Evolutionary conservation across 805 yeast genomes (phyloP).

Genomic region (Lachancea dasiensis): DNA sequence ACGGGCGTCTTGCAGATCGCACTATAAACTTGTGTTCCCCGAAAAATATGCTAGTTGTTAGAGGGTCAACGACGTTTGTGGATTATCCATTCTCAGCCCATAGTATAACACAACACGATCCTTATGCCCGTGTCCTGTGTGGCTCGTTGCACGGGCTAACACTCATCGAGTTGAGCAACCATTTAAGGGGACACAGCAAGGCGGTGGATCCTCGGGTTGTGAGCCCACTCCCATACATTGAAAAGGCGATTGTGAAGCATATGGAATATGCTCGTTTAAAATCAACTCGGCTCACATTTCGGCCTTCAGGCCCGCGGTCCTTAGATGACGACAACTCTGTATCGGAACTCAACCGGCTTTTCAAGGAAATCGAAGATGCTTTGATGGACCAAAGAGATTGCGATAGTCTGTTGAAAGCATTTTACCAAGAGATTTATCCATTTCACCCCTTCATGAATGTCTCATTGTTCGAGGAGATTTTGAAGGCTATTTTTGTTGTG

Average conservation of each 20-base stretch:
- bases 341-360: not conserved
- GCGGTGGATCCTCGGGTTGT: not conserved
- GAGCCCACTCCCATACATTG: slow-evolving; percentile 1
- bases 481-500: slow-evolving; percentile 5
- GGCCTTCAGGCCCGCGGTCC: not conserved
- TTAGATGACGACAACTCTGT: not conserved
- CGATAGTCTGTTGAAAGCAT: slow-evolving; percentile 8
- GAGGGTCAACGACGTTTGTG: not conserved
- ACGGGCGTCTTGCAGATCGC: not conserved
- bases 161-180: slow-evolving; percentile 2
- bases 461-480: slow-evolving; percentile 8
- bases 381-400: not conserved
- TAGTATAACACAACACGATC: slow-evolving; percentile 2
- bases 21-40: slow-evolving; percentile 1
- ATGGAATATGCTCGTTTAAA: slow-evolving; percentile 1
- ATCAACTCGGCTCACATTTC: not conserved
- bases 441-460: slow-evolving; percentile 21
- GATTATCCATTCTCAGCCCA: slow-evolving; percentile 6
- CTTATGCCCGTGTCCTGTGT: slow-evolving; percentile 2
- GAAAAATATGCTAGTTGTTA: slow-evolving; percentile 1
- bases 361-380: not conserved
- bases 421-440: slow-evolving; percentile 22
- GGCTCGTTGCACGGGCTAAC: slow-evolving; percentile 5
- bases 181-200: not conserved
- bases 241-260: slow-evolving; percentile 2